phyloP scores from a whole-genome alignment of 31 red algal genomes.

The Endocladia muricata region DNA sequence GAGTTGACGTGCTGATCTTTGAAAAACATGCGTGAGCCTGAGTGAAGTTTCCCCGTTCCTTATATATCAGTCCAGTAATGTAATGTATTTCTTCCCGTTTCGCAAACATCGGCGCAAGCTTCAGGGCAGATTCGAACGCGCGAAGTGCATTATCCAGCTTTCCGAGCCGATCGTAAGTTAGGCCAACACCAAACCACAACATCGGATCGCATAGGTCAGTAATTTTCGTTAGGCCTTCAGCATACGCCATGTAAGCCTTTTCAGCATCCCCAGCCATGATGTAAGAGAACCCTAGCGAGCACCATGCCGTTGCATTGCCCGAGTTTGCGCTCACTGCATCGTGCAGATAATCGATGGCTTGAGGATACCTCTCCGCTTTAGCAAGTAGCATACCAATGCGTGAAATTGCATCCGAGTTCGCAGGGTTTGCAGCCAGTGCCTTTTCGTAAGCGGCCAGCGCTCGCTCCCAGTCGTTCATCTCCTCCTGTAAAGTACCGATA shows the following conservation, averaged over 20 bases:
- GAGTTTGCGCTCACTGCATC: slow-evolving; percentile 1
- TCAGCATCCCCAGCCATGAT: slow-evolving; percentile 54
- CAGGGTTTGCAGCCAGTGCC: slow-evolving; percentile 2
- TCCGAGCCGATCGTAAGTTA: slow-evolving; percentile 26
- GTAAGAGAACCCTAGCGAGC: slow-evolving; percentile 38
- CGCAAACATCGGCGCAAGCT: background rate
- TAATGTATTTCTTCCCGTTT: slow-evolving; percentile 20
- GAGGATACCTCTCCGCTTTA: slow-evolving; percentile 21
- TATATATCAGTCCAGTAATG: background rate
- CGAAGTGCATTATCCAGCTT: background rate
- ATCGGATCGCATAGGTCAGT: slow-evolving; percentile 23
- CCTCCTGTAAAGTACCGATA: slow-evolving; percentile 26
- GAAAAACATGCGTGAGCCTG: slow-evolving; percentile 24
- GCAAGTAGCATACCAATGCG: slow-evolving; percentile 30
- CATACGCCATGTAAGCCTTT: slow-evolving; percentile 49
- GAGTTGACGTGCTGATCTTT: slow-evolving; percentile 28
- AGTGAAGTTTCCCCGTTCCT: slow-evolving; percentile 21
- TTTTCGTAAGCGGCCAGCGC: slow-evolving; percentile 51
- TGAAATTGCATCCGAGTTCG: slow-evolving; percentile 9
- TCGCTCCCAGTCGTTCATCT: slow-evolving; percentile 34
- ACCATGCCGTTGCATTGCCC: slow-evolving; percentile 46
- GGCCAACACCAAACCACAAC: slow-evolving; percentile 23
- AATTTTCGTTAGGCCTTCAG: slow-evolving; percentile 33
- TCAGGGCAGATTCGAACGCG: slow-evolving; percentile 15
- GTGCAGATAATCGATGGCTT: slow-evolving; percentile 26